phyloP scores from a whole-genome alignment of 495 filamentous ascomycete species.

The Ramalina intermedia region DNA sequence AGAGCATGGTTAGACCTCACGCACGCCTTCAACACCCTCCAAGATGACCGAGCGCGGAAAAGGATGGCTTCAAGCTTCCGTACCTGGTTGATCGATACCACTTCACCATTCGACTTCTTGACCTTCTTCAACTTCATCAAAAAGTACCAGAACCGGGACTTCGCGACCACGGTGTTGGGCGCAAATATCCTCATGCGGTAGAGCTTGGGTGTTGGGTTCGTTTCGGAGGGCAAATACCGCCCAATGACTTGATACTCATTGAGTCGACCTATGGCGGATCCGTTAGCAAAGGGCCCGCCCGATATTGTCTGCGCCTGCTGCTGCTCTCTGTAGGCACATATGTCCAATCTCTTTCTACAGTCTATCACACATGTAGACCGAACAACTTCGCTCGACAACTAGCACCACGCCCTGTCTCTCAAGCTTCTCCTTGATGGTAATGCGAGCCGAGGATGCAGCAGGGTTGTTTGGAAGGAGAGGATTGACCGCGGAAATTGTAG shows the following conservation, averaged over 20 bases:
- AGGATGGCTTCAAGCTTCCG: constrained; percentile 20
- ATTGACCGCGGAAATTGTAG: no score
- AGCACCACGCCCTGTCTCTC: no score
- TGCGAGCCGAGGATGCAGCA: no score
- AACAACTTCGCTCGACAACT: no score
- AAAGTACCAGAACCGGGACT: constrained; percentile 99
- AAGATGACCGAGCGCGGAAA: not conserved
- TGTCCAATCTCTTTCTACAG: no score
- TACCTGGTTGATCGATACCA: constrained; percentile 92
- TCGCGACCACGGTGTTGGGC: constrained; percentile 91
- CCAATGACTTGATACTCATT: constrained; percentile 99
- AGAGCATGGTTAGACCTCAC: not conserved
- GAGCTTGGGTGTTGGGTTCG: constrained; percentile 88
- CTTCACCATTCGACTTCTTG: constrained; percentile 99
- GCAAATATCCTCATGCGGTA: constrained; percentile 99
- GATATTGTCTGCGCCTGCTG: no score
- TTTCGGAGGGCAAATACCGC: constrained; percentile 93
- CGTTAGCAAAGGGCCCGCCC: constrained; percentile 14
- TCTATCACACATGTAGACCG: no score
- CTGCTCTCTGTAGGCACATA: no score
- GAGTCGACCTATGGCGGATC: constrained; percentile 65
- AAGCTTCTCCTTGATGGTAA: no score
- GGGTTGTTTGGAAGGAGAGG: no score
- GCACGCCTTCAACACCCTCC: not conserved
- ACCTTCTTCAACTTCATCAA: constrained; percentile 95